Evolutionary conservation across 306 rosid genomes (phyloP), one percentile per base, ranked within the genome.

Genomic region (Dryas drummondii): DNA sequence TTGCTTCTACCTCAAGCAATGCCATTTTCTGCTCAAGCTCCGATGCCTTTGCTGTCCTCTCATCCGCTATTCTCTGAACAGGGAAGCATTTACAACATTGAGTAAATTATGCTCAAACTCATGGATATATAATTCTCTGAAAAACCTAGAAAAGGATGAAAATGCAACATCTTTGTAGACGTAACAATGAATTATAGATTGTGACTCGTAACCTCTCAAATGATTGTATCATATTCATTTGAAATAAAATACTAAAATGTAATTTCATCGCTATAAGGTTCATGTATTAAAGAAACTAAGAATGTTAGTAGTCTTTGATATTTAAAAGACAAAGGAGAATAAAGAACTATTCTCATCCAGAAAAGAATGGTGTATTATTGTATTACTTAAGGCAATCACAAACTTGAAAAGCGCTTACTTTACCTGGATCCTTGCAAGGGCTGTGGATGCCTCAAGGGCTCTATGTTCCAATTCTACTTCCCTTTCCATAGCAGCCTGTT

Each of bases 381-480:
- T 51, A 19, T 6, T 11, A 52, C n/a, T 55, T 32, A 49, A 68
- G 13, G 46, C 84, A 45, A 51, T 74, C 64, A 26, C 71, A 68
- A 63, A 52, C 65, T 40, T 52, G 71, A 63, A 51, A 46, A 53
- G 78, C 53, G 81, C 82, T 83, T 78, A 77, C 80, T 60, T 87
- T 87, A 94, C 99, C 99, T 94, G 97, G 82, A 85, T 89, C 82
- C 99, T 86, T 13, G 91, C 99, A 54, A 94, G 97, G 68, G 97
- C 99, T 14, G 97, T 83, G 68, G 99, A 92, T 72, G 97, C 86
- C 73, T 91, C 96, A 67, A 94, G 72, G 70, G 96, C 97, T 86
- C 97, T 88, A 46, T 94, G 99, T 88, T 94, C 99, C 97, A 94
- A 78, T 65, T 94, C 97, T 61, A 94, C 97, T 86, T 94, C 97